Conservation (phyloP, 1,284 basidiomycete species). For the Moniliella sp. region DNA sequence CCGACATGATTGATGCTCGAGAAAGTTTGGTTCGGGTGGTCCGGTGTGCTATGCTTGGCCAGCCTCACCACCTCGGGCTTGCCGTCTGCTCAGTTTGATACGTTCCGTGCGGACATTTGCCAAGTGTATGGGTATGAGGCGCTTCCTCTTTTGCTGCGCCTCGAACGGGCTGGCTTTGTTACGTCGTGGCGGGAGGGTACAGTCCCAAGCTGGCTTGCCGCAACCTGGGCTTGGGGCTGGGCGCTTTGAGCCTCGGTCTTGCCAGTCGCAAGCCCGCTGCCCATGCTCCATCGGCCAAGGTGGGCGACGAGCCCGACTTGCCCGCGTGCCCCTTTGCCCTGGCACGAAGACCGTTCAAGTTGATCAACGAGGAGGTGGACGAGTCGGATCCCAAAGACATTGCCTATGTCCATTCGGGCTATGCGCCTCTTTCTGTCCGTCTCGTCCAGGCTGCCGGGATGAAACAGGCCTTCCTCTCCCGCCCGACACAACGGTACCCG, state of each 20-base stretch:
- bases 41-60: constrained; percentile 61
- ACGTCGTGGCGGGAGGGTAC: background rate
- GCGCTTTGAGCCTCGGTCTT: no score
- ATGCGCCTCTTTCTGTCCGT: constrained; percentile 73
- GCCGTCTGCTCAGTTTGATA: constrained; percentile 65
- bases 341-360: constrained; percentile 61
- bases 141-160: constrained; percentile 59
- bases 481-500: background rate
- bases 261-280: background rate
- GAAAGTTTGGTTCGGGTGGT: no score
- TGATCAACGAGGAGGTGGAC: constrained; percentile 70
- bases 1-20: no score
- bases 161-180: constrained; percentile 51
- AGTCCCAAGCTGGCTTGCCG: no score
- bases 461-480: constrained; percentile 54
- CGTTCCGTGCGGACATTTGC: constrained; percentile 68
- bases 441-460: constrained; percentile 77
- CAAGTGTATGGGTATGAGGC: constrained; percentile 85
- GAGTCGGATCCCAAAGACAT: constrained; percentile 60
- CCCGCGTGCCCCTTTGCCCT: constrained; percentile 34
- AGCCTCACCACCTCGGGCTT: constrained; percentile 64
- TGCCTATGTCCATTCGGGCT: constrained; percentile 85
- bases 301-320: background rate
- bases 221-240: no score
- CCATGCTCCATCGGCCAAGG: constrained; percentile 1